Evolutionary conservation across 257 asterid species (phyloP).

Genomic region (Petunia secreta): DNA sequence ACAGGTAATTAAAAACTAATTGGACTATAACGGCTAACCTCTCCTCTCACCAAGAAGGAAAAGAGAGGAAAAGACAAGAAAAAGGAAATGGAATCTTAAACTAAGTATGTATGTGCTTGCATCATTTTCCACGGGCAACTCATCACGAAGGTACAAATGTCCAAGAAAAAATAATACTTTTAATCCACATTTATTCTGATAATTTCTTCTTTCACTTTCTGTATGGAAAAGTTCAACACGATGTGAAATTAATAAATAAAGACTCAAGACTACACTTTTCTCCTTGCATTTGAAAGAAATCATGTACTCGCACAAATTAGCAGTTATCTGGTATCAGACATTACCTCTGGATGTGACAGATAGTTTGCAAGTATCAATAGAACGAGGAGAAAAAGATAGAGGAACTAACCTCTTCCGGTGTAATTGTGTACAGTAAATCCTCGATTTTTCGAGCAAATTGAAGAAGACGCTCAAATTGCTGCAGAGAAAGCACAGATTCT

Average conservation of each 20-base stretch:
- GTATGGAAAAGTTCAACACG: not conserved
- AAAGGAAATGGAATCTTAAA: not conserved
- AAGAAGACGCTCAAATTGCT: constrained; percentile 96
- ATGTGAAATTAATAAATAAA: constrained; percentile 10
- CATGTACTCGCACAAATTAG: not conserved
- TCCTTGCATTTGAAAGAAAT: constrained; percentile 9
- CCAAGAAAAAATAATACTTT: constrained; percentile 9
- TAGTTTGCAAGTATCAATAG: constrained; percentile 13
- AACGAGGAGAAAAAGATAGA: constrained; percentile 25
- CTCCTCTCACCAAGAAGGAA: constrained; percentile 7
- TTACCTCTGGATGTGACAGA: not conserved
- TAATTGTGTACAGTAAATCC: constrained; percentile 66
- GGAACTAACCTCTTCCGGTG: constrained; percentile 89
- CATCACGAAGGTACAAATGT: constrained; percentile 16
- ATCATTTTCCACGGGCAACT: constrained; percentile 14
- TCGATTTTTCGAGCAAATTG: constrained; percentile 93
- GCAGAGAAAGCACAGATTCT: constrained; percentile 36
- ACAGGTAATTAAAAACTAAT: not conserved
- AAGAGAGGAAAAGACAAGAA: not conserved
- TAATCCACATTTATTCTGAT: constrained; percentile 21
- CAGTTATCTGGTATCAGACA: constrained; percentile 22
- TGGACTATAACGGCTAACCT: not conserved
- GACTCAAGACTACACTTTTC: not conserved
- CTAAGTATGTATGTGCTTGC: not conserved
- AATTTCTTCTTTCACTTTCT: not conserved